These are phyloP conservation scores for Acanthamoeba lenticulata DNA, from an alignment of 208 protist species.

Conservation along the genomic window DNA sequence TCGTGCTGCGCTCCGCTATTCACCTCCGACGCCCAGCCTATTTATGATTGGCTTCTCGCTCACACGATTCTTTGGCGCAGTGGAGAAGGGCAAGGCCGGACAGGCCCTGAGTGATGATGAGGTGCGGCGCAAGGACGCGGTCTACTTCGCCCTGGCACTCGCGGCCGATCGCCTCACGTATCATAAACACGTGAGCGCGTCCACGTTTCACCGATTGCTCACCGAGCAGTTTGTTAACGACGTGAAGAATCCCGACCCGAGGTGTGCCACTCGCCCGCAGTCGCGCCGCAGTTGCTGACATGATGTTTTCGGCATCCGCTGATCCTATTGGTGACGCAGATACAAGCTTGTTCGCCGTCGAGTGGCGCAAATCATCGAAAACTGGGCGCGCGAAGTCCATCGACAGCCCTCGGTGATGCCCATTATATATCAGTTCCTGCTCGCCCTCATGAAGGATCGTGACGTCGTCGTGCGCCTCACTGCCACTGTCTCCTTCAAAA, in stretches of 20 bases:
- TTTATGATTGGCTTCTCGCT: background rate
- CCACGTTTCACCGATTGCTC: background rate
- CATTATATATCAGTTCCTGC: constrained; percentile 27
- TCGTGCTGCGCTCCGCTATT: background rate
- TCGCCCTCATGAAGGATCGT: background rate
- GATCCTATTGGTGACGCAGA: background rate
- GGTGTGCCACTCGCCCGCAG: too few relatives aligned
- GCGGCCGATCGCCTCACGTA: background rate
- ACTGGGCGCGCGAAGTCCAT: constrained; percentile 25
- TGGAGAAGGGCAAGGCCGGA: constrained; percentile 25
- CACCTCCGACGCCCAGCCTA: background rate
- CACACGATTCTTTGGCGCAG: background rate
- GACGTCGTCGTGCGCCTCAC: constrained; percentile 45
- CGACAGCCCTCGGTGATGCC: constrained; percentile 1
- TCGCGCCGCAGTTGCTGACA: too few relatives aligned
- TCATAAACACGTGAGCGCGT: background rate
- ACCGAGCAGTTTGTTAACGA: constrained; percentile 17
- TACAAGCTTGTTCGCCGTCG: constrained; percentile 37
- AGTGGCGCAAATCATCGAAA: constrained; percentile 37
- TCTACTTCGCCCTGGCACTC: constrained; percentile 53
- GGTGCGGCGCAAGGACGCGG: constrained; percentile 38
- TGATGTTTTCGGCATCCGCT: too few relatives aligned
- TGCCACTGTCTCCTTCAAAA: constrained; percentile 42
- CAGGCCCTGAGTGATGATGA: constrained; percentile 37
- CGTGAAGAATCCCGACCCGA: constrained; percentile 50